phyloP scores from a whole-genome alignment of 768 basidiomycete genomes.

The Lentinula aciculospora region DNA sequence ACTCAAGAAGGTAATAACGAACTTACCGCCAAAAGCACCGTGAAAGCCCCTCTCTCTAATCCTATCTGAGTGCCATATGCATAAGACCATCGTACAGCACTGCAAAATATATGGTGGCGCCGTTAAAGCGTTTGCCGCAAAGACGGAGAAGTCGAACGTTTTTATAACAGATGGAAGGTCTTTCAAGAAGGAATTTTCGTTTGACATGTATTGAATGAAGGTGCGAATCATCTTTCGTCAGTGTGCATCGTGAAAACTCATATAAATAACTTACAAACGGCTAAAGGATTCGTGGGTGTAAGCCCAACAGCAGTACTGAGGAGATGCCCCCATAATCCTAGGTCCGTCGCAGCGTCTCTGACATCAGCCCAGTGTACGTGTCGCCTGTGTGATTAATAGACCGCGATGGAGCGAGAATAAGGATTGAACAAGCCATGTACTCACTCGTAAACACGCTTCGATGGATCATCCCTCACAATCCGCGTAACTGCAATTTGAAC shows the following conservation, averaged over 20 bases:
- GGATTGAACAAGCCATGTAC: conserved; percentile 4
- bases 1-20: neutral
- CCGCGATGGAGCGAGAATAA: too few species aligned
- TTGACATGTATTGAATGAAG: too few species aligned
- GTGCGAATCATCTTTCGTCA: too few species aligned
- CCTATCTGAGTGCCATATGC: conserved; percentile 12
- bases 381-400: conserved; percentile 16
- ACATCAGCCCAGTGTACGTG: conserved; percentile 28
- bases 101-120: conserved; percentile 12
- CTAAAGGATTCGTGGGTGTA: conserved; percentile 23
- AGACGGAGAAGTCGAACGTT: conserved; percentile 30
- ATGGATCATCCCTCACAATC: conserved; percentile 30
- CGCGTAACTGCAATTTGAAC: conserved; percentile 29
- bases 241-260: too few species aligned
- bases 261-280: neutral
- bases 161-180: conserved; percentile 35
- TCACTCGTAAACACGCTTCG: conserved; percentile 32
- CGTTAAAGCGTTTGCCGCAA: conserved; percentile 28
- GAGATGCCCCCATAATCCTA: conserved; percentile 31
- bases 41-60: conserved; percentile 13
- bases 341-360: conserved; percentile 28
- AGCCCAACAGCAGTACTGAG: conserved; percentile 27
- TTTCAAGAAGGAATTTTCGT: too few species aligned
- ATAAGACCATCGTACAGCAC: conserved; percentile 8
- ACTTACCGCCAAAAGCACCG: conserved; percentile 27